A percentile compares a stretch with the other conserved stretches of the same genome.
Conservation (phyloP, 768 basidiomycete genomes). For the Leccinum truebloodii region DNA sequence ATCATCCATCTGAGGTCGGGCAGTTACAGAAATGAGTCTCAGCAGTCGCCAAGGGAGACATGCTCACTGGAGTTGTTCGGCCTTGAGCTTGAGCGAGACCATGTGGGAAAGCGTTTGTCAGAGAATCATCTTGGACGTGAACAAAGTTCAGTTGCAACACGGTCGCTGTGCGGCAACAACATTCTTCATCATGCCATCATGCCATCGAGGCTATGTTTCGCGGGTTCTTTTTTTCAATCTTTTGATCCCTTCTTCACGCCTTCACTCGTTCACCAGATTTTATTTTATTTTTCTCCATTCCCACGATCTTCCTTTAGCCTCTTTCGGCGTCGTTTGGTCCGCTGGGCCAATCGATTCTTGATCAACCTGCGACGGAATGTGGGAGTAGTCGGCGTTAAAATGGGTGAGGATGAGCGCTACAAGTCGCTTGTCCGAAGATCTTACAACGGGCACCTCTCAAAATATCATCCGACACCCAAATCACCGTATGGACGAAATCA, state of each 20-base stretch:
- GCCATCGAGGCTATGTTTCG: neutral
- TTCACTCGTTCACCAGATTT: neutral
- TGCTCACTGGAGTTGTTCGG: neutral
- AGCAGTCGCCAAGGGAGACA: constrained; percentile 19
- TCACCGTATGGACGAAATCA: neutral
- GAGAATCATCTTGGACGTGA: neutral
- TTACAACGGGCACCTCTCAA: neutral
- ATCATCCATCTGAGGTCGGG: neutral
- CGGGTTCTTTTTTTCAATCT: too few relatives aligned
- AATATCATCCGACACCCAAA: neutral
- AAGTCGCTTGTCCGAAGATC: neutral
- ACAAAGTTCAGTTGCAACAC: neutral
- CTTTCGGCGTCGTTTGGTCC: neutral
- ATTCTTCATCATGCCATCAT: too few relatives aligned
- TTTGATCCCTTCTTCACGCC: neutral
- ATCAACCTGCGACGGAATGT: too few relatives aligned
- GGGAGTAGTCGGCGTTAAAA: too few relatives aligned
- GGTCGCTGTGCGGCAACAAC: neutral
- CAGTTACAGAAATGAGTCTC: too few relatives aligned
- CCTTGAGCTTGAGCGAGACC: too few relatives aligned
- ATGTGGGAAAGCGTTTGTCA: neutral
- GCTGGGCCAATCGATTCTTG: too few relatives aligned
- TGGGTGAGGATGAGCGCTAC: too few relatives aligned
- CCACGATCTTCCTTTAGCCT: neutral
- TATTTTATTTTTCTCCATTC: neutral